A percentile compares a stretch with the other conserved stretches of the same genome.
Conservation (phyloP, 2,329 filamentous ascomycete genomes). For the Penicillium sp. region DNA sequence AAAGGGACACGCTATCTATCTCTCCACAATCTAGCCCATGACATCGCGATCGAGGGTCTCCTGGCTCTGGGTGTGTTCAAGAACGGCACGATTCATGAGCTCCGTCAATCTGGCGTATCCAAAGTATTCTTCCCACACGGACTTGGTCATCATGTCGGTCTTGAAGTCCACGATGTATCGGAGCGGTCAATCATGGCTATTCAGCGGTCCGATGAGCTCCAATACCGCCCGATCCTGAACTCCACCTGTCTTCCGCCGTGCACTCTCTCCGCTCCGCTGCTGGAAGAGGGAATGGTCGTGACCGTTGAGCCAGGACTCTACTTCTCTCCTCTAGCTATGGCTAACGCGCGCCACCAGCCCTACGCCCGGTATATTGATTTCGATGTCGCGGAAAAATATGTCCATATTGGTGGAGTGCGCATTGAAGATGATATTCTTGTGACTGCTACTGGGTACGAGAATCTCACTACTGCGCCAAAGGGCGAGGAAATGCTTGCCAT, state of each 20-base stretch:
- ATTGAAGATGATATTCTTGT: slow-evolving; percentile 58
- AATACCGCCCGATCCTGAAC: neutral
- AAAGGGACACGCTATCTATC: slow-evolving; percentile 71
- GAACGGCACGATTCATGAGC: slow-evolving; percentile 49
- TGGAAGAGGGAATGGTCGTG: slow-evolving; percentile 49
- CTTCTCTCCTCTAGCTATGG: slow-evolving; percentile 33
- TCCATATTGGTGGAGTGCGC: slow-evolving; percentile 38
- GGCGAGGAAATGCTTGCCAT: slow-evolving; percentile 47
- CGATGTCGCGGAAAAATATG: slow-evolving; percentile 32
- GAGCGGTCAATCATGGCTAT: slow-evolving; percentile 28
- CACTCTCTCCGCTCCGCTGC: slow-evolving; percentile 27
- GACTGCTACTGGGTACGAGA: slow-evolving; percentile 59
- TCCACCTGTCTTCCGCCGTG: slow-evolving; percentile 23
- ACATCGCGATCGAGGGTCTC: slow-evolving; percentile 71
- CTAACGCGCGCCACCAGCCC: slow-evolving; percentile 26
- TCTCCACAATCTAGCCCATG: slow-evolving; percentile 70
- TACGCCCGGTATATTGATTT: slow-evolving; percentile 34
- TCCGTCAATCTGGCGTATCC: slow-evolving; percentile 31
- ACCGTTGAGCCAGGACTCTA: slow-evolving; percentile 49
- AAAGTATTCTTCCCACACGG: slow-evolving; percentile 38
- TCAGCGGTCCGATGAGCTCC: neutral
- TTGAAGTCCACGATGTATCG: slow-evolving; percentile 41
- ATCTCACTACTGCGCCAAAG: slow-evolving; percentile 64
- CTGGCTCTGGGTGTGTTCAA: slow-evolving; percentile 65
- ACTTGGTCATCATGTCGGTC: slow-evolving; percentile 52